A percentile compares a stretch with the other conserved stretches of the same genome.
Conservation (phyloP, 768 basidiomycete genomes). For the Lepiota venenata region DNA sequence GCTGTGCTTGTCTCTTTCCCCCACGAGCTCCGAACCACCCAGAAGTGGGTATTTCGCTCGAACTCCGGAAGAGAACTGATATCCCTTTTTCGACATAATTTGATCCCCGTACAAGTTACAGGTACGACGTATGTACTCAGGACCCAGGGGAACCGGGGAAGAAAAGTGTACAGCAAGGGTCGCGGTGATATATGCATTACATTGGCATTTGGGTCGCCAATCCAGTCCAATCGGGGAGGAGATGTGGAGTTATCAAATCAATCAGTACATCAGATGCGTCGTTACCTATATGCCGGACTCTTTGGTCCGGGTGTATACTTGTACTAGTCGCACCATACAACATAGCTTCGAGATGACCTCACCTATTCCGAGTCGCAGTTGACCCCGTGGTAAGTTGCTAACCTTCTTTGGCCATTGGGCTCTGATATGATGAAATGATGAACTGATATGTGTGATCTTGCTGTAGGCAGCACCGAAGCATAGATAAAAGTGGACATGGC, state of each 20-base stretch:
- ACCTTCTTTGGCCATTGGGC: not conserved
- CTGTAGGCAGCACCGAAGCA: not conserved
- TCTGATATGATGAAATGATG: slow-evolving; percentile 7
- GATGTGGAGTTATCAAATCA: slow-evolving; percentile 3
- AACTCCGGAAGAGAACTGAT: not conserved
- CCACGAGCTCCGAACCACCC: not conserved
- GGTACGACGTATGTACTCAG: not conserved
- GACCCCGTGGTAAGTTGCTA: not conserved
- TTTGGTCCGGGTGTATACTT: not conserved
- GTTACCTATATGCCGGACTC: no score
- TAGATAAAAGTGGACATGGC: not conserved
- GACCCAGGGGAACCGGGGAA: not conserved
- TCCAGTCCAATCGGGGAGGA: not conserved
- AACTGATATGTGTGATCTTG: slow-evolving; percentile 4
- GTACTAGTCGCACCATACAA: not conserved
- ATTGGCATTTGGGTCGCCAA: no score
- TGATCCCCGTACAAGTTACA: not conserved
- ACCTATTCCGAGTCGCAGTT: not conserved
- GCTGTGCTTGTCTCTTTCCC: no score
- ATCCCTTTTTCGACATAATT: not conserved
- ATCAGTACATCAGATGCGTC: not conserved
- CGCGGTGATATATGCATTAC: slow-evolving; percentile 1
- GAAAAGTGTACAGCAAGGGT: slow-evolving; percentile 1
- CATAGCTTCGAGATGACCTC: not conserved
- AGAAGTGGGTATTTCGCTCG: no score